phyloP scores from a whole-genome alignment of 139 green algal genomes.

The Coelastrella sp. region DNA sequence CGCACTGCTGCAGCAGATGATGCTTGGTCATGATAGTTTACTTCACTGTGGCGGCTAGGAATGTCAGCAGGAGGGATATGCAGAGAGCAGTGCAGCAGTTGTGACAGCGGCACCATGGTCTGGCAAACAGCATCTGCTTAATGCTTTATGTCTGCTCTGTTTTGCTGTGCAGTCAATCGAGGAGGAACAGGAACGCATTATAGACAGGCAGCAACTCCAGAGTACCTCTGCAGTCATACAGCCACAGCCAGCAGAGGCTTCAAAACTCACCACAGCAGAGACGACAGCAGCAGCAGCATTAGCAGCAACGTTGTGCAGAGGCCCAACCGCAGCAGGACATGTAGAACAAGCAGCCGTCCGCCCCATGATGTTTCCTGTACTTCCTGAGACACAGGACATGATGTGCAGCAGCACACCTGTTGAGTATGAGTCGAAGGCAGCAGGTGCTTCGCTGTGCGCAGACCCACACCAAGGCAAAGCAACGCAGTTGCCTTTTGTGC shows the following conservation, averaged over 20 bases:
- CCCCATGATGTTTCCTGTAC: background rate
- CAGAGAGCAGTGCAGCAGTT: too few relatives aligned
- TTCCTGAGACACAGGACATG: conserved; percentile 11
- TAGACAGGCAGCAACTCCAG: background rate
- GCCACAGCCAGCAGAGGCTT: conserved; percentile 10
- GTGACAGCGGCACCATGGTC: too few relatives aligned
- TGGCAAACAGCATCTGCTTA: too few relatives aligned
- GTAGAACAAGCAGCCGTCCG: background rate
- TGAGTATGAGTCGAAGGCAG: too few relatives aligned
- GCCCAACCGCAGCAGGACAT: background rate
- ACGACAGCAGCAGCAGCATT: background rate
- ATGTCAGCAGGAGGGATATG: too few relatives aligned
- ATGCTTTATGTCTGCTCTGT: background rate
- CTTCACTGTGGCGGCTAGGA: background rate
- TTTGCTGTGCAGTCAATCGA: conserved; percentile 23
- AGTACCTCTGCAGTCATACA: background rate
- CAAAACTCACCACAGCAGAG: background rate
- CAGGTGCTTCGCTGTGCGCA: too few relatives aligned
- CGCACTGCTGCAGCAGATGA: background rate
- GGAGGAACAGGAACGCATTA: conserved; percentile 23
- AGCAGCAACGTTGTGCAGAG: background rate
- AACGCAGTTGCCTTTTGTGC: background rate
- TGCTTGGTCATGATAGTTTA: background rate
- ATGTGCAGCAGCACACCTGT: background rate
- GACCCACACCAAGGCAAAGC: too few relatives aligned